A percentile compares a stretch with the other conserved stretches of the same genome.
Conservation (phyloP, 306 rosid species). For the Acmispon strigosus region DNA sequence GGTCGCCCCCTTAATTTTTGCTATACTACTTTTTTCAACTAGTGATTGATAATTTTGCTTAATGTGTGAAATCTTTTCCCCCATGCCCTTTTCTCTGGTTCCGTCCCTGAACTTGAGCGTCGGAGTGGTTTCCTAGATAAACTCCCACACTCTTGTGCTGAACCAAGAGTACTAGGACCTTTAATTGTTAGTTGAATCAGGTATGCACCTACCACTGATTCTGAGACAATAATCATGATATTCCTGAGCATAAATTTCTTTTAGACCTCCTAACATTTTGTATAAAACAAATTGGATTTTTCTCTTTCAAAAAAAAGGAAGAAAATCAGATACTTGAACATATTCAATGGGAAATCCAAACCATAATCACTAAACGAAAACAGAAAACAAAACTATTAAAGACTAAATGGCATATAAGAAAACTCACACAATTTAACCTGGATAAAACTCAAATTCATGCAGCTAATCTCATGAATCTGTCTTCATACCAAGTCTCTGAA, state of each 20-base stretch:
- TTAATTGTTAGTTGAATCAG: neutral
- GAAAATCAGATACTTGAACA: neutral
- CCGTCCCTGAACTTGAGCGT: neutral
- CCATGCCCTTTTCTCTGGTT: too few species aligned
- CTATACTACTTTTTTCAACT: too few species aligned
- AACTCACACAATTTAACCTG: neutral
- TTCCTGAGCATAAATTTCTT: neutral
- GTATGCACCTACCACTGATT: neutral
- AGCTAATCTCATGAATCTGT: conserved; percentile 11
- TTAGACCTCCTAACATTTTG: neutral
- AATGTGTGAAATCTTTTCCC: too few species aligned
- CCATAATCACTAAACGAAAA: neutral
- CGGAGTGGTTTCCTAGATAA: neutral
- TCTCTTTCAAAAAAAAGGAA: neutral
- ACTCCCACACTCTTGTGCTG: neutral
- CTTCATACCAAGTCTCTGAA: neutral
- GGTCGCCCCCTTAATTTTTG: too few species aligned
- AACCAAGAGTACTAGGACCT: neutral
- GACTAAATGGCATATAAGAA: conserved; percentile 5
- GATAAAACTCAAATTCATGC: neutral
- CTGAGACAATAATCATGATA: neutral
- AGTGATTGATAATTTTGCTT: too few species aligned
- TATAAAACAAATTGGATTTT: neutral
- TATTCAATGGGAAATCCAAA: neutral
- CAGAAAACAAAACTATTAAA: neutral